phyloP scores from a whole-genome alignment of 768 basidiomycete species.

The Leccinum arenicola region DNA sequence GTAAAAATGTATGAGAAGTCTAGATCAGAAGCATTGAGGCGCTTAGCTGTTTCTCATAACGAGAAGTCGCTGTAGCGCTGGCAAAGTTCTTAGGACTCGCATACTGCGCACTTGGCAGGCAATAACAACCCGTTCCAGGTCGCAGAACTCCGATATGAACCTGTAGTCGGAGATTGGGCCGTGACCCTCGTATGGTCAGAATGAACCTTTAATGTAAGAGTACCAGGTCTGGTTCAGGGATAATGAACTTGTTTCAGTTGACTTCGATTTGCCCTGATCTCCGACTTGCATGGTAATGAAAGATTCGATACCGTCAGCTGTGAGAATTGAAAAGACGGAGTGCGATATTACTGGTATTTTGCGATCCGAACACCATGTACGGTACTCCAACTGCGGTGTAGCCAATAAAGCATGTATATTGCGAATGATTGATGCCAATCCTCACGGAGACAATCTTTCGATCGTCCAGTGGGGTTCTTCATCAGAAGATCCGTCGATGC shows the following conservation, averaged over 20 bases:
- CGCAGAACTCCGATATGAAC: not conserved
- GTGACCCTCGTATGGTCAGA: not conserved
- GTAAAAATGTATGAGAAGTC: not conserved
- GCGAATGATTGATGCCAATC: not conserved
- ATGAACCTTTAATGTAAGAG: not conserved
- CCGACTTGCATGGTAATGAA: conserved; percentile 3
- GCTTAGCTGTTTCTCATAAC: not conserved
- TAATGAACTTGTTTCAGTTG: not conserved
- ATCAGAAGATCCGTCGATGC: conserved; percentile 45
- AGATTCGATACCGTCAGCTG: not conserved
- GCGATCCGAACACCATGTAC: not conserved
- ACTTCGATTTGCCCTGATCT: not conserved
- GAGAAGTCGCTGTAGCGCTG: not conserved
- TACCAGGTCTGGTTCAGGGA: not conserved
- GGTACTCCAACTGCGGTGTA: not conserved
- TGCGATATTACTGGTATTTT: conserved; percentile 14
- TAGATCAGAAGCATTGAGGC: not conserved
- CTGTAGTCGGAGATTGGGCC: not conserved
- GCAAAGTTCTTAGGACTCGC: not conserved
- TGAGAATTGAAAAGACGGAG: not conserved
- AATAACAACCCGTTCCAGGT: not conserved
- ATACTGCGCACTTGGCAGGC: not conserved
- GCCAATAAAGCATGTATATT: not conserved
- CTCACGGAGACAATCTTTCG: conserved; percentile 73
- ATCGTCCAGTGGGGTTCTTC: conserved; percentile 68